These are phyloP conservation scores for Didymellaceae sp. DNA, from an alignment of 2,329 filamentous ascomycete genomes.

Conservation along the genomic window DNA sequence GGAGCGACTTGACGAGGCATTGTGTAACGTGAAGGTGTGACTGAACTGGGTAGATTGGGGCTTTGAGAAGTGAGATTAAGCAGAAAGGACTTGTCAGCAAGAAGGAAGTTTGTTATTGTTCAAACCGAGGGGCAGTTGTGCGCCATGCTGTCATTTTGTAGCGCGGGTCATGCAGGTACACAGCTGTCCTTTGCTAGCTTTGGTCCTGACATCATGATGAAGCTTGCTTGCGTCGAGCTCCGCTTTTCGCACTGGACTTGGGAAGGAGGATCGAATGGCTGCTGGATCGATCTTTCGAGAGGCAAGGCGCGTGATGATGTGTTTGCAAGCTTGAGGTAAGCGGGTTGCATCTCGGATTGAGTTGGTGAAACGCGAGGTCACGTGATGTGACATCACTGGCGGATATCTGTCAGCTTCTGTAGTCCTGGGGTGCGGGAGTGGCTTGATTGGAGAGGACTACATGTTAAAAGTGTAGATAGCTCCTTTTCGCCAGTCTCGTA, in stretches of 20 bases:
- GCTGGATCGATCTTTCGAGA: background rate
- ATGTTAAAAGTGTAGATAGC: too few relatives aligned
- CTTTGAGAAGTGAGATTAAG: background rate
- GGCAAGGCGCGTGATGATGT: background rate
- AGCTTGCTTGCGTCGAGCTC: constrained; percentile 9
- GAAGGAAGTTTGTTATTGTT: too few relatives aligned
- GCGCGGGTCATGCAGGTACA: constrained; percentile 14
- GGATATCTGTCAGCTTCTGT: too few relatives aligned
- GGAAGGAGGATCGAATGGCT: background rate
- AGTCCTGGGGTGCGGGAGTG: too few relatives aligned
- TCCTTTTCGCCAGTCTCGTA: too few relatives aligned
- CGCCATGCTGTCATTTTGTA: constrained; percentile 13
- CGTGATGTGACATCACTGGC: constrained; percentile 19
- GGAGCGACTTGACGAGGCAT: constrained; percentile 60
- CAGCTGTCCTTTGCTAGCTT: constrained; percentile 10
- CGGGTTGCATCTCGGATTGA: background rate
- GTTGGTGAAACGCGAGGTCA: constrained; percentile 6
- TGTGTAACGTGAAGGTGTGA: constrained; percentile 1
- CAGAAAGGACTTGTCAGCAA: too few relatives aligned
- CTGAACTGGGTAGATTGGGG: background rate
- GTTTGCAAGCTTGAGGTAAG: background rate
- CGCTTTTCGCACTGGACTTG: background rate
- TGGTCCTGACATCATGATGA: constrained; percentile 21
- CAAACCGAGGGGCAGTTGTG: background rate
- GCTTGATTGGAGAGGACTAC: too few relatives aligned